Evolutionary conservation across 805 yeast species (phyloP), one percentile per base, ranked within the genome.

Genomic region (Pichia deserticola): DNA sequence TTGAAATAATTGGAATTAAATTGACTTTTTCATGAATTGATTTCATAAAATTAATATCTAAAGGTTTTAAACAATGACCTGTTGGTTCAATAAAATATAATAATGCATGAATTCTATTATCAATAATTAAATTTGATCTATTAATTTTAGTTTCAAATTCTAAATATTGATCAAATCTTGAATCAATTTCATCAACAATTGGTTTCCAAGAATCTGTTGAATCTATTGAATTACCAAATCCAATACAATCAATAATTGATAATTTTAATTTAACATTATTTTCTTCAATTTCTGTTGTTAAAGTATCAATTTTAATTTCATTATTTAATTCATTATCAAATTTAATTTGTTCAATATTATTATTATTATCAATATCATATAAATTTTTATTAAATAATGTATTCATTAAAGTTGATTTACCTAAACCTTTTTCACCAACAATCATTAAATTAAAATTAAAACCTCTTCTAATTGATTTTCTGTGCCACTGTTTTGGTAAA

Each of bases 401-500:
- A 71, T 89, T 89, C 62, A 93, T 79, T 63, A 93, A 77, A 30
- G 99, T 93, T 35, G 93, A 75, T 71, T 92, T 92, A 60, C 99
- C 99, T 54, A 92, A 75, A 5, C 99, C 97, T 52, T 83, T 74
- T 71, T 88, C 95, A 57, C 95, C 95, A 54, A 90, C 95, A 51
- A 88, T 89, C 80, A 93, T 79, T 53, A 93, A 66, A 66, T 93
- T 93, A 65, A 93, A 79, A 60, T 75, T 79, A 75, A 93, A 93
- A 12, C 99, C 99, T 63, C 87, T 79, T 68, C 86, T 84, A 54
- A 89, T 80, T 2, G 96, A 84, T 69, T 86, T 89, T 70, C 96
- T 82, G 72, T 93, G 98, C 97, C 97, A 93, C 73, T 93, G 99
- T 65, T 90, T 93, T 51, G 99, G 99, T 63, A 93, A 76, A 70